A percentile compares a stretch with the other conserved stretches of the same genome.
These are phyloP conservation scores for Fusarium circinatum DNA, from an alignment of 2,329 filamentous ascomycete species.

Conservation along the genomic window DNA sequence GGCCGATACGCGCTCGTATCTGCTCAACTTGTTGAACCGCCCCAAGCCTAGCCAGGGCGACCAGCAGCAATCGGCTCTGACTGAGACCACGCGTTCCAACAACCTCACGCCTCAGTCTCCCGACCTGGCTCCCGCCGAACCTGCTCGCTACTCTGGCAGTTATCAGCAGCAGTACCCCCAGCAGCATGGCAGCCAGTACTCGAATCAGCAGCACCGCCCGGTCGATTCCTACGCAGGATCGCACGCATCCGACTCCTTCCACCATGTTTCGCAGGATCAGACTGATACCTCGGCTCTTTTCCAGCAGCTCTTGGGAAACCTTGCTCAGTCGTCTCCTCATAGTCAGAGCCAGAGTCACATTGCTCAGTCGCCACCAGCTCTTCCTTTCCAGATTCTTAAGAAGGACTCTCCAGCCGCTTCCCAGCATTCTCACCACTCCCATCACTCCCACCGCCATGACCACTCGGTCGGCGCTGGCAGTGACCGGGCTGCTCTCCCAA, in stretches of 20 bases:
- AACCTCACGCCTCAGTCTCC: slow-evolving; percentile 59
- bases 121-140: slow-evolving; percentile 44
- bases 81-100: slow-evolving; percentile 56
- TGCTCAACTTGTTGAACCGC: slow-evolving; percentile 86
- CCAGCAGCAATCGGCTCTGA: slow-evolving; percentile 50
- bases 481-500: slow-evolving; percentile 57
- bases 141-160: slow-evolving; percentile 43
- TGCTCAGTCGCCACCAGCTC: slow-evolving; percentile 40
- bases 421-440: slow-evolving; percentile 52
- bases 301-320: slow-evolving; percentile 52
- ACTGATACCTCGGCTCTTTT: slow-evolving; percentile 51
- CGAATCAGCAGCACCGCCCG: slow-evolving; percentile 40
- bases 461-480: slow-evolving; percentile 50
- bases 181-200: slow-evolving; percentile 36
- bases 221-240: slow-evolving; percentile 43
- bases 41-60: slow-evolving; percentile 74
- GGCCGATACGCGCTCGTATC: slow-evolving; percentile 82
- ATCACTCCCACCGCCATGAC: slow-evolving; percentile 51
- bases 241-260: slow-evolving; percentile 42
- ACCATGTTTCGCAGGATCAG: slow-evolving; percentile 50
- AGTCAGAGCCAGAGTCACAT: slow-evolving; percentile 52
- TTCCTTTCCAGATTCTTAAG: slow-evolving; percentile 61
- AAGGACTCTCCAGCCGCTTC: slow-evolving; percentile 58
- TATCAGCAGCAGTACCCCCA: slow-evolving; percentile 45
- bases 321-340: slow-evolving; percentile 54